Percentiles rank a stretch among this genome's conserved stretches.
Evolutionary conservation across 306 rosid genomes (phyloP).

Genomic region (Coriaria nepalensis): DNA sequence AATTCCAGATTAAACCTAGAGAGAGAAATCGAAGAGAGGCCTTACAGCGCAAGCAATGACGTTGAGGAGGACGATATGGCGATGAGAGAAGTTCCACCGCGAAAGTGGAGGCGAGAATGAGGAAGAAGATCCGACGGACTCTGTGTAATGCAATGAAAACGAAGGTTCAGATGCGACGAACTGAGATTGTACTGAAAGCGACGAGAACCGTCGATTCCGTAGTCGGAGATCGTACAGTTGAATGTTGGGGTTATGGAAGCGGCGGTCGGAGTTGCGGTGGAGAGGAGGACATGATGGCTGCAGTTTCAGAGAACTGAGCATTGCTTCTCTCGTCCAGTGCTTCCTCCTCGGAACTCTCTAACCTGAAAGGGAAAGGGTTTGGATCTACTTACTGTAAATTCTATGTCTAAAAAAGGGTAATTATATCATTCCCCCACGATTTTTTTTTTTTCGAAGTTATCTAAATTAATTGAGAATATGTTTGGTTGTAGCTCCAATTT

Average conservation of each 20-base stretch:
- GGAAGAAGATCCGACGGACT: conserved; percentile 32
- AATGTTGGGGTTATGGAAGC: conserved; percentile 11
- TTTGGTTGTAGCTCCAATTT: too few relatives aligned
- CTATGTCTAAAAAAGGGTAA: too few relatives aligned
- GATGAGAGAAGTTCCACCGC: conserved; percentile 42
- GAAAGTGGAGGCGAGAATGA: conserved; percentile 25
- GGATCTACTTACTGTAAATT: too few relatives aligned
- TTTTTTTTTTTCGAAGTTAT: too few relatives aligned
- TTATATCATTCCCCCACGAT: too few relatives aligned
- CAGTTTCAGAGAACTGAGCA: conserved; percentile 30
- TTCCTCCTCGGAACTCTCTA: too few relatives aligned
- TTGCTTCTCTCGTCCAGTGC: too few relatives aligned
- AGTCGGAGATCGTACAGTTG: conserved; percentile 10
- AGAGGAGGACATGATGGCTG: conserved; percentile 24
- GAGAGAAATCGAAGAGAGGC: not conserved
- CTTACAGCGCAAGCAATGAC: conserved; percentile 60
- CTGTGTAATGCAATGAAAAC: conserved; percentile 27
- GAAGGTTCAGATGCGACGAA: conserved; percentile 18
- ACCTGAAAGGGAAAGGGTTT: too few relatives aligned
- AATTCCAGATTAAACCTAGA: too few relatives aligned
- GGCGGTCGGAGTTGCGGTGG: not conserved
- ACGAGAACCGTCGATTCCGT: conserved; percentile 13
- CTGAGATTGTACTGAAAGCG: conserved; percentile 22
- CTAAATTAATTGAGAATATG: too few relatives aligned
- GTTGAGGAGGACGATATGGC: conserved; percentile 59